Percentiles rank a stretch among this genome's conserved stretches.
phyloP scores from a whole-genome alignment of 306 rosid genomes.

The Inga laurina region DNA sequence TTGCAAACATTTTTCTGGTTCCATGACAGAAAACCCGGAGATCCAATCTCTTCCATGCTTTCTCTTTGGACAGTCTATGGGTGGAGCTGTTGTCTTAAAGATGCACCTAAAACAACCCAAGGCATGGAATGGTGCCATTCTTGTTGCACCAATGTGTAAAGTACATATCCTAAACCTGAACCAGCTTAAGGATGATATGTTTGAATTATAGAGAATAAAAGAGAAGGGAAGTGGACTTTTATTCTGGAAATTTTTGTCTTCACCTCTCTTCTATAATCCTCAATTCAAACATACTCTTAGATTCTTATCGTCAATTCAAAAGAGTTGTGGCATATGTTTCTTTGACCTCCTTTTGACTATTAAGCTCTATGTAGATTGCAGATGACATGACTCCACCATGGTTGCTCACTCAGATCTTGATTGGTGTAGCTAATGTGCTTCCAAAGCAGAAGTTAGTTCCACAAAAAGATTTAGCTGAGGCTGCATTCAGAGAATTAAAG shows the following conservation, averaged over 20 bases:
- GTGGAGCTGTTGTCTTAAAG: constrained; percentile 91
- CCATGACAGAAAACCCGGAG: constrained; percentile 61
- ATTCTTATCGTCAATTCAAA: not conserved
- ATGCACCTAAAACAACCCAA: constrained; percentile 76
- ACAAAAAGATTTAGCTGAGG: constrained; percentile 75
- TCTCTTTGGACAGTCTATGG: constrained; percentile 88
- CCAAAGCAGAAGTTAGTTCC: constrained; percentile 93
- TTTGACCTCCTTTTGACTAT: constrained; percentile 30
- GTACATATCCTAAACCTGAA: constrained; percentile 48
- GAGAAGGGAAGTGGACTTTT: not conserved
- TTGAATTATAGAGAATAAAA: not conserved
- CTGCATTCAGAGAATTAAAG: constrained; percentile 71
- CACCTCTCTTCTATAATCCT: not conserved
- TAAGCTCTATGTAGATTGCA: constrained; percentile 65
- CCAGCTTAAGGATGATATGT: not conserved
- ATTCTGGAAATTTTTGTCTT: not conserved
- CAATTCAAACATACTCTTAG: not conserved
- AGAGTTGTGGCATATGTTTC: not conserved
- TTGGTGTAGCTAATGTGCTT: constrained; percentile 67
- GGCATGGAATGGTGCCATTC: constrained; percentile 89
- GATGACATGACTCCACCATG: constrained; percentile 86
- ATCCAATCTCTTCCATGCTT: constrained; percentile 66
- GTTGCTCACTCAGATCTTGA: constrained; percentile 55
- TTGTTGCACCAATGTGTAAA: constrained; percentile 97
- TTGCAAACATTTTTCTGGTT: constrained; percentile 25